These are phyloP conservation scores for Pythium dissotocum DNA, from an alignment of 352 stramenopile species.

Conservation along the genomic window DNA sequence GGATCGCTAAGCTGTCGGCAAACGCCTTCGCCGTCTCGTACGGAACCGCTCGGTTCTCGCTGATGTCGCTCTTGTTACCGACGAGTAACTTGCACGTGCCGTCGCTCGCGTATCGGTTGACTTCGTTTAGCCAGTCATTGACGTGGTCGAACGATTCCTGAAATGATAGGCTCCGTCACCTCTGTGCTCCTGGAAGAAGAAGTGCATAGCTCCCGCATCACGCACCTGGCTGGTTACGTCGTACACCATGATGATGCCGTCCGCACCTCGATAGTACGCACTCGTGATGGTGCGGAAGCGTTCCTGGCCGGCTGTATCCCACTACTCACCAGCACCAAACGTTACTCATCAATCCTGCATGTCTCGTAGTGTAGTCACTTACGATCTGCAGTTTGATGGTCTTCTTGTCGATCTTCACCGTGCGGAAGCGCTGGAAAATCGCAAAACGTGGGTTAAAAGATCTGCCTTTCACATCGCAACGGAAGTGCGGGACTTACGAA, in stretches of 20 bases:
- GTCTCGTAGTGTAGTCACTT: constrained; percentile 25
- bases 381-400: constrained; percentile 98
- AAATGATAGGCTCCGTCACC: not conserved
- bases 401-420: constrained; percentile 98
- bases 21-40: constrained; percentile 97
- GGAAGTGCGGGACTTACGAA: constrained; percentile 72
- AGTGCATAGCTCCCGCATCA: not conserved
- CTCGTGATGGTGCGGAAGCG: constrained; percentile 99
- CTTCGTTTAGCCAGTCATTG: constrained; percentile 99
- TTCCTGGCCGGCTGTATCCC: constrained; percentile 99
- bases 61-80: constrained; percentile 99
- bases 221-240: constrained; percentile 95
- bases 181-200: not conserved
- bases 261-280: constrained; percentile 97
- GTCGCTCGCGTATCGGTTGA: constrained; percentile 98
- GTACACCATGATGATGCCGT: constrained; percentile 99
- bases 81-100: constrained; percentile 99
- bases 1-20: constrained; percentile 96
- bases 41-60: constrained; percentile 94
- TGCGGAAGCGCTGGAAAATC: constrained; percentile 89
- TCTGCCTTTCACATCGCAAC: not conserved
- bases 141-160: constrained; percentile 99
- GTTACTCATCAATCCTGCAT: not conserved
- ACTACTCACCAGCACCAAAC: constrained; percentile 44
- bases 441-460: constrained; percentile 18